Base-by-base conservation (phyloP, 2,329 filamentous ascomycete genomes). In the Colletotrichum gloeosporioides region DNA sequence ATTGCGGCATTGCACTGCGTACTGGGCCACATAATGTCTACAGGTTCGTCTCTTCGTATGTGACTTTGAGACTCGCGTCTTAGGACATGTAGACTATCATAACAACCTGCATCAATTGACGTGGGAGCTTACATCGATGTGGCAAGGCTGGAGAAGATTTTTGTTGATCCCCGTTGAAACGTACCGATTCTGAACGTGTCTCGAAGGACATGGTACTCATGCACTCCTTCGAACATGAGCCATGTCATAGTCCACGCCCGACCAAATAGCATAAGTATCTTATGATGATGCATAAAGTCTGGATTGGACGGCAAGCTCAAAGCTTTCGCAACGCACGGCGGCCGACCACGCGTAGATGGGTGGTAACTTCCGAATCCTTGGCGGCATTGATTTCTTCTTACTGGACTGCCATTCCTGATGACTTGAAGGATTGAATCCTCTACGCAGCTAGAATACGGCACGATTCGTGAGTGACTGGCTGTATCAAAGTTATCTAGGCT, bases 71-170 rank as follows among this genome's bases (percentile, higher is more conserved):
- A 22, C 44, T 22, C n/a, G 10, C 18, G 44, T 22, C 10, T 49
- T 12, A 49, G 0, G 0, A 22, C n/a, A 12, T 13, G n/a, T 22
- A 22, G 44, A 22, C 44, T 13, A 22, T 10, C 44, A 49, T 10
- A 22, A 3, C 10, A 49, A 49, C 44, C 44, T 49, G 2, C 10
- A 49, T 22, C 10, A 49, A 22, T 49, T 13, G n/a, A 0, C 4
- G 18, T 7, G 6, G 22, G n/a, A 49, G 0, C 44, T 49, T 13
- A 8, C n/a, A 0, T 22, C 2, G 1, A 49, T 49, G 18, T 4
- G 2, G 39, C 18, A 49, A n/a, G 18, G 6, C 18, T 22, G 4
- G 1, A 49, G 39, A n/a, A n/a, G 18, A n/a, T 7, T 49, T 49
- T 12, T 0, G 39, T 22, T 49, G 39, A 49, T 22, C n/a, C 6